Evolutionary conservation across 1,284 basidiomycete species (phyloP).

Genomic region (Amylostereum areolatum): DNA sequence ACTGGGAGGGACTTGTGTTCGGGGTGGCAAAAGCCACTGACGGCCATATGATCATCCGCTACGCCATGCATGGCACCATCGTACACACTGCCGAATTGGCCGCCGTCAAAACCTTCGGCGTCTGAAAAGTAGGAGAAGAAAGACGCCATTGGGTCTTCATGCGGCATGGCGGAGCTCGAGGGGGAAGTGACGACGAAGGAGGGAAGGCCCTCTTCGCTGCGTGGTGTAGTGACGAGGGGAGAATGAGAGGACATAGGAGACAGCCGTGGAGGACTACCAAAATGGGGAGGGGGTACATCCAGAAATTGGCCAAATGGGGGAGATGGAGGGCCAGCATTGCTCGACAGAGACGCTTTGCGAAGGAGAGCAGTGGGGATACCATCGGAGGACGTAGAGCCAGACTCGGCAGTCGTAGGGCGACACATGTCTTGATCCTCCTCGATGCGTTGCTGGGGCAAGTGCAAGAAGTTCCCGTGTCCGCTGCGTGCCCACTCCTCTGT

Average conservation of each 20-base stretch:
- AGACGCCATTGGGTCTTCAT: constrained; percentile 2
- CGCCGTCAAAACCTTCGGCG: constrained; percentile 1
- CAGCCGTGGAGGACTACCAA: neutral
- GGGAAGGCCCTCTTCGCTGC: neutral
- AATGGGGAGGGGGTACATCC: neutral
- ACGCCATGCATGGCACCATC: constrained; percentile 11
- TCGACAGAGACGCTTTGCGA: neutral
- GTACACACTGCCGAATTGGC: constrained; percentile 10
- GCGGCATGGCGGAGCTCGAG: neutral
- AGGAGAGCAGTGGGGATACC: neutral
- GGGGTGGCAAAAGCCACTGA: constrained; percentile 2
- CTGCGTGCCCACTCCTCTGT: too few species aligned
- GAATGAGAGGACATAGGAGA: neutral
- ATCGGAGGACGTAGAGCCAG: neutral
- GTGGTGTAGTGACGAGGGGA: neutral
- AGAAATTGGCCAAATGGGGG: neutral
- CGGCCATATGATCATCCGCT: neutral
- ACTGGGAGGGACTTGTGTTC: constrained; percentile 15
- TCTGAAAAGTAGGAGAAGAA: constrained; percentile 6
- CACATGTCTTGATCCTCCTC: too few species aligned
- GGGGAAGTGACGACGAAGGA: neutral
- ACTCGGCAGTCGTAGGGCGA: too few species aligned
- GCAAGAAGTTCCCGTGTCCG: too few species aligned
- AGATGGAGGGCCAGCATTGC: neutral
- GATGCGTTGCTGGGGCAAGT: neutral